Evolutionary conservation across 2,329 filamentous ascomycete genomes (phyloP).

Genomic region (Elsinoe necatrix): DNA sequence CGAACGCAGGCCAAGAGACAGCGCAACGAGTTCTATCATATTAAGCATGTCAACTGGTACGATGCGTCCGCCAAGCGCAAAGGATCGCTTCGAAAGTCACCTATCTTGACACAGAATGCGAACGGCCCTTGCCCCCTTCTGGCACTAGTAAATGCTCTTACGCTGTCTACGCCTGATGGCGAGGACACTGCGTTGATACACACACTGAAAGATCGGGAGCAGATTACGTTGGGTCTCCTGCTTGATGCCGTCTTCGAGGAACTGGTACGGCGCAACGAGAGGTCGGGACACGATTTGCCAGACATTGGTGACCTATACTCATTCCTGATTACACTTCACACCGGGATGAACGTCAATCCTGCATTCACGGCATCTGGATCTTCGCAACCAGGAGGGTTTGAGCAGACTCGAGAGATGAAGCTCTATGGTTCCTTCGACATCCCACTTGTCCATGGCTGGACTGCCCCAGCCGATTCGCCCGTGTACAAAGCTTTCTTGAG

Average conservation of each 20-base stretch:
- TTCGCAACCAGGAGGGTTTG: conserved; percentile 61
- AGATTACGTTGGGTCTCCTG: conserved; percentile 76
- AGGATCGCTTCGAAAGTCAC: conserved; percentile 63
- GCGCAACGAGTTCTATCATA: conserved; percentile 73
- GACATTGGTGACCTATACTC: conserved; percentile 81
- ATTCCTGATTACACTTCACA: conserved; percentile 82
- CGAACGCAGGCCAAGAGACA: conserved; percentile 36
- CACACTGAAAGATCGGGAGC: conserved; percentile 69
- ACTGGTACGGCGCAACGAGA: conserved; percentile 62
- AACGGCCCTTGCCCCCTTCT: conserved; percentile 93
- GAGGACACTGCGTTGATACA: conserved; percentile 64
- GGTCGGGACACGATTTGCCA: conserved; percentile 56
- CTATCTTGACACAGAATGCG: conserved; percentile 82
- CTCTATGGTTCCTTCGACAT: conserved; percentile 84
- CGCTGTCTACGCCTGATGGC: conserved; percentile 66
- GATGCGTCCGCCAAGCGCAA: conserved; percentile 50
- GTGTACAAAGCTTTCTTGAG: conserved; percentile 63
- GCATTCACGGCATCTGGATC: conserved; percentile 60
- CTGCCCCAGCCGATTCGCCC: conserved; percentile 59
- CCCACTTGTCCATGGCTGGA: conserved; percentile 87
- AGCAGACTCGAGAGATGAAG: conserved; percentile 79
- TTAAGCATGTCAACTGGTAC: conserved; percentile 83
- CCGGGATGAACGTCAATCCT: conserved; percentile 97
- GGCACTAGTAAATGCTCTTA: conserved; percentile 85
- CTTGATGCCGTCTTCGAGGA: conserved; percentile 90